Conservation (phyloP, 1,139 yeast genomes). For the Pichia sp. region DNA sequence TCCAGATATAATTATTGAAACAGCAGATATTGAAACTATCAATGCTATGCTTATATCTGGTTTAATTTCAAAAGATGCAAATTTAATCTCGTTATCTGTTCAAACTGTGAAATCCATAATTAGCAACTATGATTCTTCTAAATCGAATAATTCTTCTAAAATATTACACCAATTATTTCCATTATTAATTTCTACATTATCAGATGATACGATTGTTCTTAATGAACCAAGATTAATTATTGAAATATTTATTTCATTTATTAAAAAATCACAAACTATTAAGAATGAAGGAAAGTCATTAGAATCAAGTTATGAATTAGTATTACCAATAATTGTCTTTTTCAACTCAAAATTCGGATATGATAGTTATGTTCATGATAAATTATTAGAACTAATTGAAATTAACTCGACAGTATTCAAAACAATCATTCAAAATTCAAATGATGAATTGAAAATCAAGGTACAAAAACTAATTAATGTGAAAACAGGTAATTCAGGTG, state of each 20-base stretch:
- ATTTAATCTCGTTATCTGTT: slow-evolving; percentile 40
- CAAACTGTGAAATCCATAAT: slow-evolving; percentile 57
- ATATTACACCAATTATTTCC: slow-evolving; percentile 37
- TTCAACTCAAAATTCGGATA: slow-evolving; percentile 30
- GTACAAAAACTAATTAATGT: slow-evolving; percentile 35
- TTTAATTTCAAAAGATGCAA: slow-evolving; percentile 29
- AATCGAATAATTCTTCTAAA: slow-evolving; percentile 1
- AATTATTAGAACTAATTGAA: slow-evolving; percentile 46
- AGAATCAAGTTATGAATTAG: slow-evolving; percentile 37
- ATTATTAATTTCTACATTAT: slow-evolving; percentile 29
- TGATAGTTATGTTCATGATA: slow-evolving; percentile 42
- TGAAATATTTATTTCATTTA: slow-evolving; percentile 49
- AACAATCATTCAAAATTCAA: slow-evolving; percentile 20
- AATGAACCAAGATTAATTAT: slow-evolving; percentile 40
- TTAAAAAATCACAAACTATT: slow-evolving; percentile 16
- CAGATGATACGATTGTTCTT: slow-evolving; percentile 19
- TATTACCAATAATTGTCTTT: slow-evolving; percentile 47
- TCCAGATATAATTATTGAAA: slow-evolving; percentile 31
- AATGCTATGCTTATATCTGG: slow-evolving; percentile 36
- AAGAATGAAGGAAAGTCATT: slow-evolving; percentile 22
- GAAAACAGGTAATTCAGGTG: not conserved
- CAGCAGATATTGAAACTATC: slow-evolving; percentile 35
- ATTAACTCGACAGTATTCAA: slow-evolving; percentile 51
- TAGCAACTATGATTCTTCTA: slow-evolving; percentile 20
- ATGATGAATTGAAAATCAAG: slow-evolving; percentile 34